Conservation (phyloP, 78 protist genomes). For the Chrysochromulina tobinii region DNA sequence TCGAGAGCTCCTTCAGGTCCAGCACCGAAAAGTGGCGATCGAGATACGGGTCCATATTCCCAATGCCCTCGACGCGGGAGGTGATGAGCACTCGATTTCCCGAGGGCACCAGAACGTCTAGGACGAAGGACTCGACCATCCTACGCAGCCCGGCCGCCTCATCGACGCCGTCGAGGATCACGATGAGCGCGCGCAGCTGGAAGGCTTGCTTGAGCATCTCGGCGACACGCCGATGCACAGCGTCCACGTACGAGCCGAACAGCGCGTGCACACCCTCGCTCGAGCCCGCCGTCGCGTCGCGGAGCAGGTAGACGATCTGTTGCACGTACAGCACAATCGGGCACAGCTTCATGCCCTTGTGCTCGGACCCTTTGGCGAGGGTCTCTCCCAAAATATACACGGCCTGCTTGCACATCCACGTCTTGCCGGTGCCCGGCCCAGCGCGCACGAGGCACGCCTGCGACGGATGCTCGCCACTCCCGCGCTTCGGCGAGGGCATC, state of each 20-base stretch:
- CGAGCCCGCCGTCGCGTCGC: too few relatives aligned
- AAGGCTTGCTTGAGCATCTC: neutral
- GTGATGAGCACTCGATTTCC: neutral
- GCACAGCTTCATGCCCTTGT: too few relatives aligned
- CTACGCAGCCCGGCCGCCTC: neutral
- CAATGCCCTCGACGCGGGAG: neutral
- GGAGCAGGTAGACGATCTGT: neutral
- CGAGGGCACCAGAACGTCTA: neutral
- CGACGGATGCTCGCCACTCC: too few relatives aligned
- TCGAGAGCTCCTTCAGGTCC: neutral
- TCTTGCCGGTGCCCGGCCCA: slow-evolving; percentile 3
- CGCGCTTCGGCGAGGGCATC: too few relatives aligned
- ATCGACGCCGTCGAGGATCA: neutral
- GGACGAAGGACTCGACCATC: neutral
- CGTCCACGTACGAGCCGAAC: too few relatives aligned
- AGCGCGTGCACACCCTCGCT: too few relatives aligned
- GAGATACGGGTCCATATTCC: neutral
- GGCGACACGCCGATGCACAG: too few relatives aligned
- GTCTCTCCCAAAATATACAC: too few relatives aligned
- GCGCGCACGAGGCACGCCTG: neutral
- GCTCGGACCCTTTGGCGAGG: too few relatives aligned
- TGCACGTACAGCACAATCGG: neutral
- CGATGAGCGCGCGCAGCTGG: neutral
- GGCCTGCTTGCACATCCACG: neutral
- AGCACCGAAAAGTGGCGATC: neutral